phyloP scores from a whole-genome alignment of 495 filamentous ascomycete genomes.

The Daldinia decipiens region DNA sequence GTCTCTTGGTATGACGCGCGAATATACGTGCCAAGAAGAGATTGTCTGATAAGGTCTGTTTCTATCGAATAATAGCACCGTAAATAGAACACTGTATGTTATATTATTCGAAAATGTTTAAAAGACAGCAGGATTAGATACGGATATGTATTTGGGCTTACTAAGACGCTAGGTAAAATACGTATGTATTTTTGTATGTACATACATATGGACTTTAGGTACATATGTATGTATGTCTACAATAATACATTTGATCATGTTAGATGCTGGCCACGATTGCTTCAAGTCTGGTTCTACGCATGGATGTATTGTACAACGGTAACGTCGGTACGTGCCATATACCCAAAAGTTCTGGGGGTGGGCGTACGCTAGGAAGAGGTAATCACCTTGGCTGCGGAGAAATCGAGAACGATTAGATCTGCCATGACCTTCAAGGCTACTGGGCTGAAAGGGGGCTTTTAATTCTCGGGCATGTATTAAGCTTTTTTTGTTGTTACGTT shows the following conservation, averaged over 20 bases:
- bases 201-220: constrained; percentile 11
- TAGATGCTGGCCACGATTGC: constrained; percentile 39
- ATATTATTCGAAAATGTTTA: neutral
- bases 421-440: constrained; percentile 1
- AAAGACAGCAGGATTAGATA: neutral
- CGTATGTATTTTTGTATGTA: constrained; percentile 12
- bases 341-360: constrained; percentile 4
- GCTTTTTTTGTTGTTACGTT: constrained; percentile 12
- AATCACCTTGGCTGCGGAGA: constrained; percentile 38
- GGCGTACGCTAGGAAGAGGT: constrained; percentile 28
- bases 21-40: constrained; percentile 36
- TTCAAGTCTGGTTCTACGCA: constrained; percentile 31
- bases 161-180: constrained; percentile 16
- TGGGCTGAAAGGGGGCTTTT: constrained; percentile 12
- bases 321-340: constrained; percentile 19
- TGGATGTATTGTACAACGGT: constrained; percentile 25
- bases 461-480: constrained; percentile 1
- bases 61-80: constrained; percentile 1
- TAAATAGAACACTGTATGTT: constrained; percentile 19
- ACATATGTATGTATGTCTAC: constrained; percentile 9
- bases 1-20: constrained; percentile 41
- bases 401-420: constrained; percentile 35
- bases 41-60: constrained; percentile 33
- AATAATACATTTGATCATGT: constrained; percentile 6
- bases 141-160: constrained; percentile 21